Evolutionary conservation across 495 filamentous ascomycete species (phyloP).

Genomic region (Tuber indicum): DNA sequence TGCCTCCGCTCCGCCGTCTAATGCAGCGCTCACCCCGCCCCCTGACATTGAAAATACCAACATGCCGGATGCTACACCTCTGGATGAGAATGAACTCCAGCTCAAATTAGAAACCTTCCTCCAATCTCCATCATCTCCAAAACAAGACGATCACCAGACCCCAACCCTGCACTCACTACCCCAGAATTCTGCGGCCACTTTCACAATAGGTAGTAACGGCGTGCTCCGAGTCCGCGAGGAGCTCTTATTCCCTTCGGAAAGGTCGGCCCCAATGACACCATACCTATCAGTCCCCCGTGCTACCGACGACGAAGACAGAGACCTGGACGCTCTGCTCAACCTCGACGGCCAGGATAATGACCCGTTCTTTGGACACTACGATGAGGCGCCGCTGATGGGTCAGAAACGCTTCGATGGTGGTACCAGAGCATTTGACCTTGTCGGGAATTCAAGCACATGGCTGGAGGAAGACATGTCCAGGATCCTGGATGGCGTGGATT

Average conservation of each 20-base stretch:
- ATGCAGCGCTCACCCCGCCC: slow-evolving; percentile 39
- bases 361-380: slow-evolving; percentile 41
- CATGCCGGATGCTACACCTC: slow-evolving; percentile 7
- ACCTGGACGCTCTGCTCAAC: slow-evolving; percentile 28
- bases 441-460: slow-evolving; percentile 28
- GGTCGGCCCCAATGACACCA: slow-evolving; percentile 25
- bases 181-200: slow-evolving; percentile 8
- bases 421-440: slow-evolving; percentile 30
- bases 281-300: slow-evolving; percentile 39
- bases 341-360: slow-evolving; percentile 32
- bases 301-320: slow-evolving; percentile 18
- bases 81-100: slow-evolving; percentile 38
- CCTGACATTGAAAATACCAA: slow-evolving; percentile 30
- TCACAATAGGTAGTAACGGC: slow-evolving; percentile 30
- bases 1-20: slow-evolving; percentile 36
- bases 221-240: slow-evolving; percentile 31
- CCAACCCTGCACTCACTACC: not conserved
- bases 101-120: slow-evolving; percentile 41
- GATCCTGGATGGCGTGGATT: slow-evolving; percentile 38
- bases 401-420: slow-evolving; percentile 16
- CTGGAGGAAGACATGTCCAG: slow-evolving; percentile 37
- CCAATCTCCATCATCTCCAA: slow-evolving; percentile 37
- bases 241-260: slow-evolving; percentile 19
- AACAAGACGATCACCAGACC: slow-evolving; percentile 21
- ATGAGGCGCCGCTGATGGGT: slow-evolving; percentile 18